Conservation (phyloP, 441 rosid species). For the Macaranga tanarius region DNA sequence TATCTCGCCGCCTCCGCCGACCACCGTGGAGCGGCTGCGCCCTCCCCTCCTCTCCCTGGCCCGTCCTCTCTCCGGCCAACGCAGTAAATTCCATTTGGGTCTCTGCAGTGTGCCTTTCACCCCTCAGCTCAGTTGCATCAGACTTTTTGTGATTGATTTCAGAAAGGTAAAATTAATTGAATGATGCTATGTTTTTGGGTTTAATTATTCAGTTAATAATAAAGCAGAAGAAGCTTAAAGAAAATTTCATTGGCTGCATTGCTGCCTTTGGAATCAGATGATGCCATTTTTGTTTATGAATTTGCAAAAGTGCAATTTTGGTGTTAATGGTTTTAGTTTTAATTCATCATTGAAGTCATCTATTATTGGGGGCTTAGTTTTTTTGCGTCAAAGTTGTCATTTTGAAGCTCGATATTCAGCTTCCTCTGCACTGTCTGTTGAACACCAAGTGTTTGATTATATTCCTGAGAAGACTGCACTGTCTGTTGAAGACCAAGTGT, state of each 20-base stretch:
- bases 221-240: no score
- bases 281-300: conserved; percentile 6
- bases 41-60: no score
- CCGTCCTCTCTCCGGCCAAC: no score
- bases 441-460: conserved; percentile 35
- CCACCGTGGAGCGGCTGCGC: no score
- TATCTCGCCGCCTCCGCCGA: no score
- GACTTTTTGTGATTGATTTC: no score
- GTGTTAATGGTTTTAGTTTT: conserved; percentile 33
- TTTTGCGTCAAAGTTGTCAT: conserved; percentile 11
- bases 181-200: no score
- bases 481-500: conserved; percentile 33
- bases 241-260: background rate
- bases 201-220: no score
- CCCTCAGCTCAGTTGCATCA: no score
- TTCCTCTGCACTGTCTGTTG: conserved; percentile 35
- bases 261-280: conserved; percentile 2
- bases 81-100: no score
- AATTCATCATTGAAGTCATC: conserved; percentile 22
- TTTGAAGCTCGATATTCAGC: conserved; percentile 28
- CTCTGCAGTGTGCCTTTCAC: no score
- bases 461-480: conserved; percentile 14
- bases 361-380: conserved; percentile 20
- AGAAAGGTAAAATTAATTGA: no score
- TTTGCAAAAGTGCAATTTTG: conserved; percentile 12